Evolutionary conservation across 306 rosid genomes (phyloP).

Genomic region (Castanospermum australe): DNA sequence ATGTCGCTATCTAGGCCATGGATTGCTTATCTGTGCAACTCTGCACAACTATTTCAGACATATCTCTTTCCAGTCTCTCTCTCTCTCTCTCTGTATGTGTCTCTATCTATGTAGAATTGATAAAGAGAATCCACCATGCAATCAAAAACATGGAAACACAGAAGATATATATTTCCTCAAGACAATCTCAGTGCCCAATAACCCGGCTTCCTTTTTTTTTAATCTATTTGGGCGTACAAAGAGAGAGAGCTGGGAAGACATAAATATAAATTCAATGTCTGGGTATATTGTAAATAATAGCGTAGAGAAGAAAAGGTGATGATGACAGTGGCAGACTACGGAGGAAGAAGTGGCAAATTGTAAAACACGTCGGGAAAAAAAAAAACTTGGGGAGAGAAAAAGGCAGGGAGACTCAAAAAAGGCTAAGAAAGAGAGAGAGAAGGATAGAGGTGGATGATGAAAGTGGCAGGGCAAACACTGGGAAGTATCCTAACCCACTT

Average conservation of each 20-base stretch:
- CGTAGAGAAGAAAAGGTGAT: slow-evolving; percentile 37
- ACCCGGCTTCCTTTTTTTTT: slow-evolving; percentile 27
- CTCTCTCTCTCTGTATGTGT: slow-evolving; percentile 15
- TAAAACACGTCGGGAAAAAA: neutral
- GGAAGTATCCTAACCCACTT: slow-evolving; percentile 48
- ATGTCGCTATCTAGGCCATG: slow-evolving; percentile 68
- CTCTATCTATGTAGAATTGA: slow-evolving; percentile 24
- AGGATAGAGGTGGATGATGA: slow-evolving; percentile 30
- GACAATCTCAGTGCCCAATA: slow-evolving; percentile 34
- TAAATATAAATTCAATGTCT: slow-evolving; percentile 4
- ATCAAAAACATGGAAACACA: slow-evolving; percentile 35
- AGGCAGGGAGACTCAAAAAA: slow-evolving; percentile 22
- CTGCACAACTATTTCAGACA: slow-evolving; percentile 42
- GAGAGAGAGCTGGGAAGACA: no score
- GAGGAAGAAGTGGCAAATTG: slow-evolving; percentile 34
- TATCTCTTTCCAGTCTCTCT: slow-evolving; percentile 27
- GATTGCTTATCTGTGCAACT: slow-evolving; percentile 59
- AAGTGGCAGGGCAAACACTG: slow-evolving; percentile 41
- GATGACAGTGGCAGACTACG: slow-evolving; percentile 49
- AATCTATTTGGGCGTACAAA: slow-evolving; percentile 27
- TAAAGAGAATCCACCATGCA: slow-evolving; percentile 40
- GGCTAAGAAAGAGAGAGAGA: slow-evolving; percentile 32
- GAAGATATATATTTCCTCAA: slow-evolving; percentile 36
- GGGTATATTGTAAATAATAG: slow-evolving; percentile 31
- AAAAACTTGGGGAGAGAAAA: no score